These are phyloP conservation scores for Tuber magnatum DNA, from an alignment of 495 filamentous ascomycete species.

Conservation along the genomic window DNA sequence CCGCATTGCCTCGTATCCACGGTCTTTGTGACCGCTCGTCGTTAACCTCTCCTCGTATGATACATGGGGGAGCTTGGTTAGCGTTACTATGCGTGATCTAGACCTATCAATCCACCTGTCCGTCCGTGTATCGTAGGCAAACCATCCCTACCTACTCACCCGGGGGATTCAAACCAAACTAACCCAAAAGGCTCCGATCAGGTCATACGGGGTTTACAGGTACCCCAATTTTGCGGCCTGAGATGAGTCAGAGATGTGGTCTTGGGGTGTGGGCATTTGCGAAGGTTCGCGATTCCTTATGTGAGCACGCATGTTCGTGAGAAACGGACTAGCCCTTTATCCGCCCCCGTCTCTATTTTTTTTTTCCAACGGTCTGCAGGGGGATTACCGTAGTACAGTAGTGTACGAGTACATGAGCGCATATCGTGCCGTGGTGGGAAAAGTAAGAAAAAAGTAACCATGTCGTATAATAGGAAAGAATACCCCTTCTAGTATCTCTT, in stretches of 20 bases:
- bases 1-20: background rate
- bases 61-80: background rate
- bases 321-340: background rate
- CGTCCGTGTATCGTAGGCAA: background rate
- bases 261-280: background rate
- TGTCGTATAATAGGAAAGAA: too few relatives aligned
- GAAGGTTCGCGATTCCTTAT: background rate
- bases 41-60: background rate
- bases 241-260: background rate
- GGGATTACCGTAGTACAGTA: background rate
- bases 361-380: background rate
- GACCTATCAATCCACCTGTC: background rate
- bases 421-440: background rate
- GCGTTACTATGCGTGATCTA: background rate
- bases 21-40: background rate
- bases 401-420: background rate
- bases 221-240: background rate
- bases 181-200: background rate
- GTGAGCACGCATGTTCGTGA: too few relatives aligned
- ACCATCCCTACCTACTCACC: background rate
- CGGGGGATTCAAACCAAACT: background rate
- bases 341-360: background rate
- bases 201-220: background rate
- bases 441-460: background rate
- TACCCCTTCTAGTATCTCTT: background rate